Percentiles rank a stretch among this genome's conserved stretches.
phyloP scores from a whole-genome alignment of 345 rosid genomes.

The Ceriops decandra region DNA sequence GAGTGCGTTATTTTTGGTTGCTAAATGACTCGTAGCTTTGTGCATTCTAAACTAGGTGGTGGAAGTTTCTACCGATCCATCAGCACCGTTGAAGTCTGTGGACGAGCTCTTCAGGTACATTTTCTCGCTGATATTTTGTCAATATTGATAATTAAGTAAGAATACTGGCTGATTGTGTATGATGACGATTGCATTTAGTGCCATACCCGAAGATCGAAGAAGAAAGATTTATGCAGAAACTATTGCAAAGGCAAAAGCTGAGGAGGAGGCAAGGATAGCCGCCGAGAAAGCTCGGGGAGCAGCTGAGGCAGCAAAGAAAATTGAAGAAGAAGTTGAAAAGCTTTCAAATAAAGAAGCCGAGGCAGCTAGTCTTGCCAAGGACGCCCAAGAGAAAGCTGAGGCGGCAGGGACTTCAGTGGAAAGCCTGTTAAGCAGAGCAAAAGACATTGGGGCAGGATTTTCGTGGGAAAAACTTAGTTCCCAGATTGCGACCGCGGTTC shows the following conservation, averaged over 20 bases:
- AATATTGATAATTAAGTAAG: neutral
- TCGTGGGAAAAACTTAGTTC: slow-evolving; percentile 70
- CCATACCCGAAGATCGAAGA: slow-evolving; percentile 83
- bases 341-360: slow-evolving; percentile 51
- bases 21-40: neutral
- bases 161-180: slow-evolving; percentile 1
- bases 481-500: slow-evolving; percentile 54
- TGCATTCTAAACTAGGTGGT: slow-evolving; percentile 53
- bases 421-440: slow-evolving; percentile 54
- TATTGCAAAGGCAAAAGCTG: slow-evolving; percentile 56
- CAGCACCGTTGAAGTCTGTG: slow-evolving; percentile 56
- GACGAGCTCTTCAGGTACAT: slow-evolving; percentile 82
- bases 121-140: neutral
- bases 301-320: slow-evolving; percentile 46
- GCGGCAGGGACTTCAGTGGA: slow-evolving; percentile 50
- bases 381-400: slow-evolving; percentile 57
- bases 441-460: slow-evolving; percentile 57
- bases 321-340: slow-evolving; percentile 47
- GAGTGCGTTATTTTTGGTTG: neutral
- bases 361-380: slow-evolving; percentile 55
- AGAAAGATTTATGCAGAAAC: slow-evolving; percentile 67
- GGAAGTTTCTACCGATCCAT: slow-evolving; percentile 68
- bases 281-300: slow-evolving; percentile 63
- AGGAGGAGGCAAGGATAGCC: slow-evolving; percentile 56
- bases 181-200: slow-evolving; percentile 32